Conservation (phyloP, 2,329 filamentous ascomycete species). For the Huntiella savannae region DNA sequence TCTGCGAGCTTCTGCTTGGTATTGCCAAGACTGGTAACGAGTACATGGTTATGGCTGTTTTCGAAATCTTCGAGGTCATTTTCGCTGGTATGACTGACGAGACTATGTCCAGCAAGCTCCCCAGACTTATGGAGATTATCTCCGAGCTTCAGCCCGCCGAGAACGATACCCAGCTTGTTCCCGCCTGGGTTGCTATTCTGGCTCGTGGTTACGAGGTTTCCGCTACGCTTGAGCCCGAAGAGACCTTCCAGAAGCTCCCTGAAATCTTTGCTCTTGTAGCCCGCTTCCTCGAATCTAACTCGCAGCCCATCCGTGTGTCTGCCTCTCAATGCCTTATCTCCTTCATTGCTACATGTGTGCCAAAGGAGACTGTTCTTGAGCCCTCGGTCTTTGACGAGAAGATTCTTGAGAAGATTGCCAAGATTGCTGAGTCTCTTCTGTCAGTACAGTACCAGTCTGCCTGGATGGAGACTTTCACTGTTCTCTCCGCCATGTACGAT, state of each 20-base stretch:
- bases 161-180: conserved; percentile 85
- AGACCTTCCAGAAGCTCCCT: conserved; percentile 80
- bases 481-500: conserved; percentile 74
- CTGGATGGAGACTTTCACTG: conserved; percentile 86
- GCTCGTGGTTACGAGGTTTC: conserved; percentile 90
- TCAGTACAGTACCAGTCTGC: conserved; percentile 84
- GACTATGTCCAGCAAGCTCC: conserved; percentile 72
- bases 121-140: conserved; percentile 76
- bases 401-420: conserved; percentile 61
- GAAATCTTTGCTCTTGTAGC: conserved; percentile 66
- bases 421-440: conserved; percentile 52
- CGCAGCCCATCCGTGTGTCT: conserved; percentile 83
- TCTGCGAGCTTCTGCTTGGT: conserved; percentile 74
- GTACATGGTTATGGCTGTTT: conserved; percentile 87
- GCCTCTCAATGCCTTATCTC: conserved; percentile 90
- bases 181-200: conserved; percentile 89
- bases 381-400: conserved; percentile 90
- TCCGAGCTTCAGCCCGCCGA: conserved; percentile 76
- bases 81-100: conserved; percentile 86
- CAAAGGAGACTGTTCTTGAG: conserved; percentile 62
- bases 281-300: conserved; percentile 65
- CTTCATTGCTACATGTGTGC: conserved; percentile 78
- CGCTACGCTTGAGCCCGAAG: conserved; percentile 69
- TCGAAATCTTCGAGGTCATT: conserved; percentile 94
- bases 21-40: conserved; percentile 86